A percentile compares a stretch with the other conserved stretches of the same genome.
phyloP scores from a whole-genome alignment of 2,329 filamentous ascomycete genomes.

The Ceratocystis cubensis region DNA sequence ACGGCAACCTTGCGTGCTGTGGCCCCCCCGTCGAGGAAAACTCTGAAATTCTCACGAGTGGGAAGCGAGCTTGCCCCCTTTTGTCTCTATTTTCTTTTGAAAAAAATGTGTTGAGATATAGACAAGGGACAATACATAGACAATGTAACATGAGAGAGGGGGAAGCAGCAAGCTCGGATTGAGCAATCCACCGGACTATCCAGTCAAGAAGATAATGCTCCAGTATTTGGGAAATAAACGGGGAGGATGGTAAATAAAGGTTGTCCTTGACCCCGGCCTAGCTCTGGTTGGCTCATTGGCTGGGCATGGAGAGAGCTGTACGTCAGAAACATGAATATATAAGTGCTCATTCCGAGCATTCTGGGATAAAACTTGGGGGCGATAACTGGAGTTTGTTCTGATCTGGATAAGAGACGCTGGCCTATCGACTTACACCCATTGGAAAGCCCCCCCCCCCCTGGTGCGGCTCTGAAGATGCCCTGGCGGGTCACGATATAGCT shows the following conservation, averaged over 20 bases:
- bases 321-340: too few relatives aligned
- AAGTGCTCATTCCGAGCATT: too few relatives aligned
- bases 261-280: too few relatives aligned
- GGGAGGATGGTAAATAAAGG: too few relatives aligned
- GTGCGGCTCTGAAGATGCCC: not conserved
- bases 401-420: not conserved
- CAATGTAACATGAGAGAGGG: not conserved
- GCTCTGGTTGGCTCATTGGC: too few relatives aligned
- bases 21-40: not conserved
- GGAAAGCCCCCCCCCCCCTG: not conserved
- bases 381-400: not conserved
- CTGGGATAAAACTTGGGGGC: not conserved
- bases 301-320: too few relatives aligned
- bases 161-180: not conserved
- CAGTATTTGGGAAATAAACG: too few relatives aligned
- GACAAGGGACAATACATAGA: not conserved
- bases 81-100: not conserved
- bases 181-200: too few relatives aligned
- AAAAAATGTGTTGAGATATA: not conserved
- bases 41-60: not conserved
- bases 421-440: constrained; percentile 12
- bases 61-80: not conserved
- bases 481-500: not conserved
- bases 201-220: too few relatives aligned
- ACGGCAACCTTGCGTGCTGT: not conserved